Base-by-base conservation (phyloP, 2,329 filamentous ascomycete genomes). In the Fusarium sp. region DNA sequence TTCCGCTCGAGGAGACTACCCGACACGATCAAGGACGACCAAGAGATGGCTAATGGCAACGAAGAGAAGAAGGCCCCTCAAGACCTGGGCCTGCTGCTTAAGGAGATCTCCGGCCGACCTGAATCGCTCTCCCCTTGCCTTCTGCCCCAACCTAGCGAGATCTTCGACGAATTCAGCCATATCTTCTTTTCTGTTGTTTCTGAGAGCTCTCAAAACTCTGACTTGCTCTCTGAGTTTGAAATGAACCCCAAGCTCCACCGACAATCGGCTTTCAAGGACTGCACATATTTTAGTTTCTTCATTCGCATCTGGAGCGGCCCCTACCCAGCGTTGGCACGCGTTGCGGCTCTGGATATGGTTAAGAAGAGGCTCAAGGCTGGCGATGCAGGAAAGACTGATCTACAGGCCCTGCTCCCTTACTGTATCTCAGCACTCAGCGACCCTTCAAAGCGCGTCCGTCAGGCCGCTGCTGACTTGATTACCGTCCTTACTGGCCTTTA, bases 371-470 rank as follows among this genome's bases (percentile, higher is more conserved):
- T 94, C 18, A 87, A 87, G 54, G 78, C 80, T 11, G 79, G 80
- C 15, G 84, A 86, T 60, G 83, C 82, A 55, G 78, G 76, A 22
- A 81, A 82, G 20, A 75, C 87, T 9, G 92, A 97, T 76, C 85
- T 95, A 49, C 95, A 98, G 76, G 87, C 89, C 13, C 78, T 98
- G 18, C 76, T 97, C n/a, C 95, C 95, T 4, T 98, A 97, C 79
- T 83, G 91, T 33, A 81, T 98, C 45, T 84, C 87, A 38, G 92
- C 92, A 22, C 86, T 98, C 18, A 85, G 88, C 24, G 95, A 98
- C 77, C 81, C 89, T 7, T 92, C 92, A 2, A 90, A 91, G 66
- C 89, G 89, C 66, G 91, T 97, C 42, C 91, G 95, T 44, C 89
- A 90, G 66, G 90, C 93, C 51, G 92, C 94, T 20, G 90, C 91